Evolutionary conservation across 1,284 basidiomycete species (phyloP), one percentile per base, ranked within the genome.

Genomic region (Mycosarcoma maydis): DNA sequence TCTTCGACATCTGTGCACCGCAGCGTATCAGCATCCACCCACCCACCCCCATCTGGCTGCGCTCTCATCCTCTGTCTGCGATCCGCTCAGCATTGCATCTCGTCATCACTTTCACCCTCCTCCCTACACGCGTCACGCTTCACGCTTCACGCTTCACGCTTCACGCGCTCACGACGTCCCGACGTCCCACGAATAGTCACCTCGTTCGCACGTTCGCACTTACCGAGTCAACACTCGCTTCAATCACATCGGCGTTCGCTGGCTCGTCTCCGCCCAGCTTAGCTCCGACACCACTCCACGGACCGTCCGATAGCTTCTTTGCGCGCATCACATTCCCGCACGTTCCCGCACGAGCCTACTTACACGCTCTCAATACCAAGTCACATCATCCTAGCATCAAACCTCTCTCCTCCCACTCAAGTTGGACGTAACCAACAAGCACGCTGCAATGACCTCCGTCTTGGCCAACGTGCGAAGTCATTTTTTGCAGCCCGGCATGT

Each of bases 381-480:
- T 30, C 29, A 30, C 29, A 30, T 30, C 29, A 30, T n/a, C n/a
- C n/a, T n/a, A n/a, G n/a, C n/a, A n/a, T n/a, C n/a, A n/a, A n/a
- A n/a, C n/a, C n/a, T n/a, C n/a, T n/a, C n/a, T n/a, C n/a, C n/a
- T n/a, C n/a, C n/a, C n/a, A n/a, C n/a, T n/a, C n/a, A n/a, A n/a
- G n/a, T n/a, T n/a, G n/a, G n/a, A n/a, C n/a, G n/a, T n/a, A n/a
- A n/a, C n/a, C n/a, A n/a, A n/a, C n/a, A n/a, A n/a, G n/a, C 42
- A 23, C 48, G 54, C 65, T 59, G 59, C 52, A 19, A 70, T 70
- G 67, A 65, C 60, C 42, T 65, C 60, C 32, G 56, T 64, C 40
- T 45, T 70, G 30, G 14, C 67, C 34, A 70, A 45, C 60, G 42
- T 54, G 65, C 65, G 58, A 46, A 68, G 54, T 55, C 65, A 68